Percentiles rank a stretch among this genome's conserved stretches.
phyloP scores from a whole-genome alignment of 208 protist genomes.

The Acanthamoeba healyi region DNA sequence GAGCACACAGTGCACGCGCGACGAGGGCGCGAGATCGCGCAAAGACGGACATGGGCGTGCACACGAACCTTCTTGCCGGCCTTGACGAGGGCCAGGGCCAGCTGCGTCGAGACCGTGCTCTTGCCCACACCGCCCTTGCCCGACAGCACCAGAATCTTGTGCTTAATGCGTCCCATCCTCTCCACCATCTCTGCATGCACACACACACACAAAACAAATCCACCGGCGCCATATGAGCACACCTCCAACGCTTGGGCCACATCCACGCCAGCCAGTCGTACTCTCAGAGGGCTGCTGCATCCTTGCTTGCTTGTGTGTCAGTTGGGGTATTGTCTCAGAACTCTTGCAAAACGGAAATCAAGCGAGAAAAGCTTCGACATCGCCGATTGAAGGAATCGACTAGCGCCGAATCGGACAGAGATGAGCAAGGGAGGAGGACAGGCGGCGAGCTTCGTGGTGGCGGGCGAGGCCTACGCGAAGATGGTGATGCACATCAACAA shows the following conservation, averaged over 20 bases:
- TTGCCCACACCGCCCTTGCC: slow-evolving; percentile 71
- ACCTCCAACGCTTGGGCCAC: no score
- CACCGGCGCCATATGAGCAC: no score
- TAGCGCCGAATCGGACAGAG: background rate
- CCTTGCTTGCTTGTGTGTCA: background rate
- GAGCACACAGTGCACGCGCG: no score
- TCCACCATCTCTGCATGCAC: slow-evolving; percentile 7
- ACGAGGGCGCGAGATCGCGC: no score
- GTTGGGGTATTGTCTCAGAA: background rate
- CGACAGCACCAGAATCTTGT: slow-evolving; percentile 50
- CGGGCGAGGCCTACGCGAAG: slow-evolving; percentile 53
- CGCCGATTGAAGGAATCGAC: background rate
- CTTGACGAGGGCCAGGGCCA: slow-evolving; percentile 35
- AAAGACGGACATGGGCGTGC: no score
- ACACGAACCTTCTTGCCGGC: background rate
- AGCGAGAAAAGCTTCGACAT: background rate
- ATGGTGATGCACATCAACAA: slow-evolving; percentile 57
- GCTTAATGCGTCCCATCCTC: background rate
- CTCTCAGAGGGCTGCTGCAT: background rate
- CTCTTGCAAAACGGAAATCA: background rate
- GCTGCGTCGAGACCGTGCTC: background rate
- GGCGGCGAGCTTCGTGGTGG: background rate
- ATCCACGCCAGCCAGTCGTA: background rate
- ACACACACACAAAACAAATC: background rate
- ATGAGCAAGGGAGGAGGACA: background rate